Conservation (phyloP, 352 stramenopile genomes). For the Phytophthora uliginosa region DNA sequence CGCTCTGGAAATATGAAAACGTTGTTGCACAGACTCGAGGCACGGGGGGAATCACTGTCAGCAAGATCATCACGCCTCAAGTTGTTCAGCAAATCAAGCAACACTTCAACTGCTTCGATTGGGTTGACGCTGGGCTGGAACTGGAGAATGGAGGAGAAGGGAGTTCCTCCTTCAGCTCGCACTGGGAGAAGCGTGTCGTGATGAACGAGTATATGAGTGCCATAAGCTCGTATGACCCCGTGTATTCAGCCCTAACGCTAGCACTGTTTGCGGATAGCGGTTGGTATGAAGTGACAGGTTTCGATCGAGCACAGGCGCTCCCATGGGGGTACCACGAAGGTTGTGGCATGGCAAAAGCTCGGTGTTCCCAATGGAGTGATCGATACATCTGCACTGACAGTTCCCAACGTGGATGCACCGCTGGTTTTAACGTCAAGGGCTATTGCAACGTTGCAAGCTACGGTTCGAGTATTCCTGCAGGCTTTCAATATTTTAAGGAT, state of each 20-base stretch:
- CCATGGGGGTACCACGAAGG: slow-evolving; percentile 83
- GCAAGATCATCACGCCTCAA: slow-evolving; percentile 81
- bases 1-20: slow-evolving; percentile 71
- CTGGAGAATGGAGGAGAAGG: slow-evolving; percentile 80
- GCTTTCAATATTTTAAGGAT: slow-evolving; percentile 88
- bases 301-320: slow-evolving; percentile 63
- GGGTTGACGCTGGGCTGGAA: slow-evolving; percentile 67
- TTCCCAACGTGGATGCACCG: slow-evolving; percentile 60
- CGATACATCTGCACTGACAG: slow-evolving; percentile 71
- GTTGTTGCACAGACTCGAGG: slow-evolving; percentile 61
- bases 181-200: slow-evolving; percentile 87
- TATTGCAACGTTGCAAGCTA: slow-evolving; percentile 84
- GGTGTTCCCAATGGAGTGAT: slow-evolving; percentile 76
- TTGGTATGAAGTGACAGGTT: slow-evolving; percentile 81
- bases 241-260: slow-evolving; percentile 80
- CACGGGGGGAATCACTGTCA: slow-evolving; percentile 62
- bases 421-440: slow-evolving; percentile 75
- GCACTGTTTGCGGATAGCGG: slow-evolving; percentile 86
- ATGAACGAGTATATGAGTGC: slow-evolving; percentile 91
- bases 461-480: slow-evolving; percentile 70
- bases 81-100: slow-evolving; percentile 75
- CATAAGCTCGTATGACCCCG: slow-evolving; percentile 76
- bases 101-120: slow-evolving; percentile 84
- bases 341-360: slow-evolving; percentile 65
- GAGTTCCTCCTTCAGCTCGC: slow-evolving; percentile 69